phyloP scores from a whole-genome alignment of 177 flowering plant species.

The Telopea speciosissima region DNA sequence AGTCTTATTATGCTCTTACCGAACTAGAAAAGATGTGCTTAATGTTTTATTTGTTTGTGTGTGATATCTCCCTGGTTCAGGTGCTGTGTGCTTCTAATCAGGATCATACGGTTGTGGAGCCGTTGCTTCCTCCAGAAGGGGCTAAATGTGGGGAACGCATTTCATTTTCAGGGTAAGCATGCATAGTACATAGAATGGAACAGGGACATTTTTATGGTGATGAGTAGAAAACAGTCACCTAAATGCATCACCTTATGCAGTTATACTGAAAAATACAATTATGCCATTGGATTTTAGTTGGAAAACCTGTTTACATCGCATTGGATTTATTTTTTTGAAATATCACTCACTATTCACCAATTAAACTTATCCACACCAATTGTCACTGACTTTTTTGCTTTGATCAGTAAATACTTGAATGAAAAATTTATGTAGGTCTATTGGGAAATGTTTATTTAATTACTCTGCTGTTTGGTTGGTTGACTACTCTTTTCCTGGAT shows the following conservation, averaged over 20 bases:
- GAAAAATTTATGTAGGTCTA: background rate
- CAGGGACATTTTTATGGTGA: background rate
- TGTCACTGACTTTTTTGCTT: background rate
- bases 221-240: background rate
- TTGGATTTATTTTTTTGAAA: background rate
- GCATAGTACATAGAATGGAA: background rate
- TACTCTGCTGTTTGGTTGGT: background rate
- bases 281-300: too few relatives aligned
- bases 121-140: conserved; percentile 80
- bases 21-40: background rate
- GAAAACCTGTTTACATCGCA: too few relatives aligned
- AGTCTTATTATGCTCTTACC: background rate
- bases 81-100: conserved; percentile 93
- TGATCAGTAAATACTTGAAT: background rate
- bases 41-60: background rate
- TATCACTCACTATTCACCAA: background rate
- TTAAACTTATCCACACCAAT: background rate
- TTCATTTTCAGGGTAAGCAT: conserved; percentile 71
- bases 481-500: background rate
- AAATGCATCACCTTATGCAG: background rate
- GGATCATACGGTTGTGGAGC: conserved; percentile 83
- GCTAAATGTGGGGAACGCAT: conserved; percentile 77
- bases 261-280: too few relatives aligned
- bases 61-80: conserved; percentile 28
- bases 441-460: background rate